phyloP scores from a whole-genome alignment of 345 rosid genomes.

The Salix viminalis region DNA sequence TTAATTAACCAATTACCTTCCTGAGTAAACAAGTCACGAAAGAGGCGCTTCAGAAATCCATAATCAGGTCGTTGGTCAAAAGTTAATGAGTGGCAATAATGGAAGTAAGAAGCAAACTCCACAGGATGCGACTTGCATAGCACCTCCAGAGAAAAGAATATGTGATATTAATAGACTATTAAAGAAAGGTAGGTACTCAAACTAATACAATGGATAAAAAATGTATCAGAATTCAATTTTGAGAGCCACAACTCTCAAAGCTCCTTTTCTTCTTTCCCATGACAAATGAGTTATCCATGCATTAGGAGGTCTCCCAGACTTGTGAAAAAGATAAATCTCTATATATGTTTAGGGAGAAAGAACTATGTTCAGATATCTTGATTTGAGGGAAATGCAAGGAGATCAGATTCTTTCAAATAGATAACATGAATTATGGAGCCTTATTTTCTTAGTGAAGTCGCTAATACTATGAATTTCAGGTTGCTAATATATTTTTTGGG shows the following conservation, averaged over 20 bases:
- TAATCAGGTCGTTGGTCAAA: slow-evolving; percentile 89
- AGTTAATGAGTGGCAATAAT: slow-evolving; percentile 74
- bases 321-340: no score
- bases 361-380: no score
- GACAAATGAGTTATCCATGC: neutral
- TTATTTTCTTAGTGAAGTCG: no score
- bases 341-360: no score
- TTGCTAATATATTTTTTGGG: neutral
- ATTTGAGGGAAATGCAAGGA: no score
- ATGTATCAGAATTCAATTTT: neutral
- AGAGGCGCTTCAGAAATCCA: slow-evolving; percentile 73
- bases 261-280: neutral
- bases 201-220: neutral
- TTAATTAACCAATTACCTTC: slow-evolving; percentile 45
- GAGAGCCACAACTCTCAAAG: neutral
- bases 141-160: slow-evolving; percentile 35
- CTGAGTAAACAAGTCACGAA: slow-evolving; percentile 67
- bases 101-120: slow-evolving; percentile 88
- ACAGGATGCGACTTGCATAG: slow-evolving; percentile 75
- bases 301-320: no score
- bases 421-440: no score
- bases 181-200: neutral
- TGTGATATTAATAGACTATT: neutral
- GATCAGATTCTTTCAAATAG: no score
- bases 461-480: neutral